These are phyloP conservation scores for Phytophthora megakarya DNA, from an alignment of 352 stramenopile species.

Conservation along the genomic window DNA sequence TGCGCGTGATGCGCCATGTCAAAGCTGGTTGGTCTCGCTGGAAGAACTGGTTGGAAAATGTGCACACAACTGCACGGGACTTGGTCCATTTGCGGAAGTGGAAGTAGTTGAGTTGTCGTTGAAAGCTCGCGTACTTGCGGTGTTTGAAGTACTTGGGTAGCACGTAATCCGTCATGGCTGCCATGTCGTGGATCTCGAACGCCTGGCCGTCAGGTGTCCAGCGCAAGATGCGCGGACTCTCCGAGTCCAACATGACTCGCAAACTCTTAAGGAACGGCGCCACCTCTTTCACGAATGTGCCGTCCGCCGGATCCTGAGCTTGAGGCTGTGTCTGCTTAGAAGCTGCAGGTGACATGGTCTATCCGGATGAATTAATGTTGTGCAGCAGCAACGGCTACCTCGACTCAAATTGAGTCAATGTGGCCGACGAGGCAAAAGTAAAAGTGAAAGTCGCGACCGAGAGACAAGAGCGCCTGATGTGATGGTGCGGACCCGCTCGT, in stretches of 20 bases:
- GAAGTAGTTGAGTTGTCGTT: conserved; percentile 93
- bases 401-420: conserved; percentile 5
- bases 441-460: conserved; percentile 24
- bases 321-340: conserved; percentile 4
- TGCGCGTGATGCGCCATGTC: conserved; percentile 69
- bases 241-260: conserved; percentile 60
- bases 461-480: conserved; percentile 20
- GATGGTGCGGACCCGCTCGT: conserved; percentile 1
- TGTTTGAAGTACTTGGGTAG: conserved; percentile 93
- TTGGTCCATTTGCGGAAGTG: conserved; percentile 89
- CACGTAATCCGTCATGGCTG: conserved; percentile 74
- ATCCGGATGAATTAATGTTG: neutral
- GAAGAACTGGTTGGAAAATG: conserved; percentile 78
- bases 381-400: neutral
- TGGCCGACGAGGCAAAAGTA: conserved; percentile 22
- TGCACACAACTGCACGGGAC: conserved; percentile 70
- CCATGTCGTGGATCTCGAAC: conserved; percentile 79
- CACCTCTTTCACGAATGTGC: conserved; percentile 49
- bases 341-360: conserved; percentile 19
- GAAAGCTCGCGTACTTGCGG: conserved; percentile 89
- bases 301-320: conserved; percentile 21
- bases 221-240: conserved; percentile 55
- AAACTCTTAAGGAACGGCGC: conserved; percentile 67
- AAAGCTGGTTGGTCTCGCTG: conserved; percentile 62
- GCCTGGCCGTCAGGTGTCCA: conserved; percentile 61